Conservation (phyloP, 306 rosid species). For the Pterocarpus santalinus region DNA sequence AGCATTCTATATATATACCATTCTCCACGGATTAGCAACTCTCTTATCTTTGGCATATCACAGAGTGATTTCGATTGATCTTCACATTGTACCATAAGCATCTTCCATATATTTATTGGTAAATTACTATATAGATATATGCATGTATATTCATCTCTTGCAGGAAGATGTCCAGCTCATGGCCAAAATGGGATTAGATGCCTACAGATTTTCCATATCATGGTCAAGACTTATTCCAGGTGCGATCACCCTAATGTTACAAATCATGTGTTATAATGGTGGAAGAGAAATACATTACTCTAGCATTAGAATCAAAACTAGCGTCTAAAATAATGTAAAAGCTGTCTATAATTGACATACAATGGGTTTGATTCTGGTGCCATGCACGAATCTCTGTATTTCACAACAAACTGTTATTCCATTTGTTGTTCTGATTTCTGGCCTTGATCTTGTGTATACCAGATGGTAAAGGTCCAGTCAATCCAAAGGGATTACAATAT, state of each 20-base stretch:
- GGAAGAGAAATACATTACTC: no score
- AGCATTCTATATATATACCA: background rate
- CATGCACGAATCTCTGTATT: no score
- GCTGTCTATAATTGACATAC: no score
- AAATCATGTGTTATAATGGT: no score
- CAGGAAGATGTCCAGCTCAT: conserved; percentile 56
- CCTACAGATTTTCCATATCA: conserved; percentile 55
- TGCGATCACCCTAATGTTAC: background rate
- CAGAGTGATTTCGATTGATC: background rate
- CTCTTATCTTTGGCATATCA: no score
- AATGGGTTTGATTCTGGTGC: no score
- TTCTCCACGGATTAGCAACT: background rate
- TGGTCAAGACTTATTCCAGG: conserved; percentile 57
- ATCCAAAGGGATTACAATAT: conserved; percentile 65
- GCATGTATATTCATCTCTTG: background rate
- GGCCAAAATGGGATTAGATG: conserved; percentile 50
- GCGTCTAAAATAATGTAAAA: no score
- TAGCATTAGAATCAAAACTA: no score
- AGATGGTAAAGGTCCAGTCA: conserved; percentile 67
- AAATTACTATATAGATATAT: no score
- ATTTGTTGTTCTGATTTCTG: background rate
- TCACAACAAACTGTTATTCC: background rate
- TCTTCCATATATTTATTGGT: no score
- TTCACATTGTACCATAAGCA: background rate
- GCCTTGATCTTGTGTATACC: background rate